phyloP scores from a whole-genome alignment of 1,139 yeast genomes.

The Eremothecium cymbalariae region DNA sequence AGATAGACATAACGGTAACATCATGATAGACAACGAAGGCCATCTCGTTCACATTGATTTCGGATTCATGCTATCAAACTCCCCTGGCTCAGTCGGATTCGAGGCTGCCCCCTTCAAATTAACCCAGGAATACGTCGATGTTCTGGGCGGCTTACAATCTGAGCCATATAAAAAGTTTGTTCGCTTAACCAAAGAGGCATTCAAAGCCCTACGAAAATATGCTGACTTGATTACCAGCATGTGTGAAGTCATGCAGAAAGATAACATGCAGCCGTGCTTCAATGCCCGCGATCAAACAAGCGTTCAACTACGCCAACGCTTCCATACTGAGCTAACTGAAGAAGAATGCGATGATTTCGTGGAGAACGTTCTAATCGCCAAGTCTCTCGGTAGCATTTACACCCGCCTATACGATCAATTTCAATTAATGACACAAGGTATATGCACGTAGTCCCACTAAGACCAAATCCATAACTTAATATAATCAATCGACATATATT shows the following conservation, averaged over 20 bases:
- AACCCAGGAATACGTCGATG: slow-evolving; percentile 77
- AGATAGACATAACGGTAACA: slow-evolving; percentile 94
- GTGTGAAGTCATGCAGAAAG: slow-evolving; percentile 91
- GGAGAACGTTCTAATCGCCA: slow-evolving; percentile 62
- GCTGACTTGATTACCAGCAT: slow-evolving; percentile 66
- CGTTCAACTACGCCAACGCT: slow-evolving; percentile 64
- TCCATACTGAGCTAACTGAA: slow-evolving; percentile 68
- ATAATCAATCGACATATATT: too few species aligned
- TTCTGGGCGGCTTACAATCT: slow-evolving; percentile 71
- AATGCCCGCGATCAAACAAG: slow-evolving; percentile 80
- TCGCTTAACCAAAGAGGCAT: slow-evolving; percentile 58
- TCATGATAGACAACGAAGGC: slow-evolving; percentile 88
- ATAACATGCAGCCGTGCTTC: slow-evolving; percentile 84
- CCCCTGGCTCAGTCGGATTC: slow-evolving; percentile 94
- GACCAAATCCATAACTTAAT: too few species aligned
- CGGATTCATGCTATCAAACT: slow-evolving; percentile 83
- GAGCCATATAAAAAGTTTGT: slow-evolving; percentile 52
- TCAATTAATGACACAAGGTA: slow-evolving; percentile 90
- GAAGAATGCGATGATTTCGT: slow-evolving; percentile 70
- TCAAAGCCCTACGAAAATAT: slow-evolving; percentile 59
- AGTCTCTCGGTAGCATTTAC: slow-evolving; percentile 80
- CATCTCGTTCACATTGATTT: slow-evolving; percentile 94
- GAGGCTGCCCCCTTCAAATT: slow-evolving; percentile 96
- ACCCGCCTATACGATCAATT: slow-evolving; percentile 91
- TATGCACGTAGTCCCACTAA: slow-evolving; percentile 54